These are phyloP conservation scores for Massariosphaeria phaeospora DNA, from an alignment of 495 filamentous ascomycete genomes.

Conservation along the genomic window DNA sequence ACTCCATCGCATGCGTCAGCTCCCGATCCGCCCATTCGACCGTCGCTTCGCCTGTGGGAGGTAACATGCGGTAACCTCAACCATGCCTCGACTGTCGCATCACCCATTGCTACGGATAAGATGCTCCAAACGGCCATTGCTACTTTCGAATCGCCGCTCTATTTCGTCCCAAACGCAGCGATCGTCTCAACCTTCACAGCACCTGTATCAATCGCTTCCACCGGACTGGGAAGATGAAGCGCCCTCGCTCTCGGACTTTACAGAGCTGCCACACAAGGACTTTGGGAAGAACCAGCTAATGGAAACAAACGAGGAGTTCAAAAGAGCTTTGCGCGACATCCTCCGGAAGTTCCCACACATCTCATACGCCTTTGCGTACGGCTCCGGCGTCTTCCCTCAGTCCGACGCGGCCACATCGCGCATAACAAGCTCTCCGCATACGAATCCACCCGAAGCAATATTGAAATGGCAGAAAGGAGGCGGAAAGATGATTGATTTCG, in stretches of 20 bases:
- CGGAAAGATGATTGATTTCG: constrained; percentile 97
- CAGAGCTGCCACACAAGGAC: constrained; percentile 77
- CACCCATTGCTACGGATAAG: constrained; percentile 20
- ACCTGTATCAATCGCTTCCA: constrained; percentile 34
- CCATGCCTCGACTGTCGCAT: constrained; percentile 1
- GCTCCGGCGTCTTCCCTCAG: constrained; percentile 92
- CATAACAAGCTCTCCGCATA: constrained; percentile 58
- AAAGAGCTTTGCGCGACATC: constrained; percentile 79
- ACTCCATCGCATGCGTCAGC: too few relatives aligned
- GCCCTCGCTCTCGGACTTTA: constrained; percentile 51
- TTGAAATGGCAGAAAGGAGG: constrained; percentile 74
- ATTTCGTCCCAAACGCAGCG: neutral
- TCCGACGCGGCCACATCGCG: constrained; percentile 43
- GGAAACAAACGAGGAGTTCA: constrained; percentile 87
- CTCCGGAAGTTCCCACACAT: constrained; percentile 95
- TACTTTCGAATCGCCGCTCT: neutral
- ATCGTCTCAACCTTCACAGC: neutral
- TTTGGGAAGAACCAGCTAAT: constrained; percentile 97
- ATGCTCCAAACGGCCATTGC: constrained; percentile 27
- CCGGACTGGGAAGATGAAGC: constrained; percentile 65
- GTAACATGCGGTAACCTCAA: too few relatives aligned
- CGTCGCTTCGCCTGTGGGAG: too few relatives aligned
- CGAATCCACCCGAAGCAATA: constrained; percentile 70
- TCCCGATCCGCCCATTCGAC: too few relatives aligned
- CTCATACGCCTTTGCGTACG: constrained; percentile 93